Base-by-base conservation (phyloP, 139 green algal species). In the Edaphochlamys debaryana region DNA sequence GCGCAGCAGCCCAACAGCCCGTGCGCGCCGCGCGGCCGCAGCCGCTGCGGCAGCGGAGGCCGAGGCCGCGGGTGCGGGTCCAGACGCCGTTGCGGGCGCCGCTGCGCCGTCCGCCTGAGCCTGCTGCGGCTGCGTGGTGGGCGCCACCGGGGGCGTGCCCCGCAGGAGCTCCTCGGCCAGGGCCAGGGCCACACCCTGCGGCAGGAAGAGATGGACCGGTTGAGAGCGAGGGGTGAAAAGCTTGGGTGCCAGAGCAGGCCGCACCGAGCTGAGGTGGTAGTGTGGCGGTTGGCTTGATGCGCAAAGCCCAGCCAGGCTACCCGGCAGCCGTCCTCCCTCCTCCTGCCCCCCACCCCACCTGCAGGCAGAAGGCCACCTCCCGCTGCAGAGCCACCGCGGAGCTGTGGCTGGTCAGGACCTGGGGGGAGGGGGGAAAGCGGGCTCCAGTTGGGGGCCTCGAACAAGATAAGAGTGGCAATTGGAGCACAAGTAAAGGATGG, bases 321-420 rank as follows among this genome's bases (percentile, higher is more conserved):
- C n/a, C n/a, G n/a, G n/a, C n/a, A n/a, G n/a, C n/a, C n/a, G n/a
- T n/a, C 45, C 45, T 54, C 11, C 45, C 45, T 9, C 45, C 13
- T 13, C 45, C 45, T 54, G 45, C 45, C 45, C 45, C 45, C 45
- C 56, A 13, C 4, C 71, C 25, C 38, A 79, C 71, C 71, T 80
- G 73, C 56, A 80, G 56, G 58, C 73, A 80, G 36, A 58, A 69
- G 29, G 76, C 62, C 42, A 82, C 76, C 63, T 82, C 63, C 32
- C 73, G 63, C 41, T 73, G 76, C 63, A 82, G 76, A 62, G 41
- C 11, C 62, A 19, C 42, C 32, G 76, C 62, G 3, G 71, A 58
- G 1, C 30, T 2, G 38, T 81, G 74, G 0, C 60, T 58, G 45
- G 45, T 13, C 45, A 54, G 45, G 11, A 54, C 45, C 45, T 63